These are phyloP conservation scores for Fonsecaea nubica DNA, from an alignment of 2,329 filamentous ascomycete genomes.

Conservation along the genomic window DNA sequence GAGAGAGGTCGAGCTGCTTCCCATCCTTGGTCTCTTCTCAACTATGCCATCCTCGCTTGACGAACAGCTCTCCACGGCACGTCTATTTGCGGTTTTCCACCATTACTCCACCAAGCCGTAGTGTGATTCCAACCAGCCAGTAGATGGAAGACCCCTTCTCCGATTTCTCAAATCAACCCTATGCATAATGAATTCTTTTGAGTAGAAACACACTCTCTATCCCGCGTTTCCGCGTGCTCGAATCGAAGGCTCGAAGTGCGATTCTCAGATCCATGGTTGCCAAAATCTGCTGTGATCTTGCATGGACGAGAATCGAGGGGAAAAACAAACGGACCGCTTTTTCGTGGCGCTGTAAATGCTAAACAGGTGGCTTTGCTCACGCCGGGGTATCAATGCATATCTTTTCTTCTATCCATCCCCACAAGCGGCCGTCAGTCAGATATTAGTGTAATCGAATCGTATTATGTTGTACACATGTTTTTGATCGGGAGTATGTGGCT, in stretches of 20 bases:
- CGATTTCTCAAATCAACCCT: constrained; percentile 21
- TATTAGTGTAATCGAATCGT: constrained; percentile 34
- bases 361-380: constrained; percentile 36
- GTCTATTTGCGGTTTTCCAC: constrained; percentile 14
- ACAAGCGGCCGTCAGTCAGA: constrained; percentile 39
- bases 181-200: constrained; percentile 28
- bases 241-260: constrained; percentile 31
- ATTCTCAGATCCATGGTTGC: constrained; percentile 20
- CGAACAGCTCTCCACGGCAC: constrained; percentile 1
- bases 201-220: constrained; percentile 37
- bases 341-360: constrained; percentile 35
- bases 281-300: constrained; percentile 21
- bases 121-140: constrained; percentile 30
- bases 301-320: constrained; percentile 20
- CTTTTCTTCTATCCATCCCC: constrained; percentile 34
- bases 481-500: constrained; percentile 21
- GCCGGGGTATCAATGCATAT: constrained; percentile 41
- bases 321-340: constrained; percentile 28
- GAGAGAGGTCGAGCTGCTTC: neutral
- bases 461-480: constrained; percentile 40
- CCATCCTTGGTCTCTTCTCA: neutral
- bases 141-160: constrained; percentile 24
- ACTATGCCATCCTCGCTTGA: constrained; percentile 3
- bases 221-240: constrained; percentile 22
- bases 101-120: constrained; percentile 17